Conservation (phyloP, 768 basidiomycete species). For the Tulasnella sp. region DNA sequence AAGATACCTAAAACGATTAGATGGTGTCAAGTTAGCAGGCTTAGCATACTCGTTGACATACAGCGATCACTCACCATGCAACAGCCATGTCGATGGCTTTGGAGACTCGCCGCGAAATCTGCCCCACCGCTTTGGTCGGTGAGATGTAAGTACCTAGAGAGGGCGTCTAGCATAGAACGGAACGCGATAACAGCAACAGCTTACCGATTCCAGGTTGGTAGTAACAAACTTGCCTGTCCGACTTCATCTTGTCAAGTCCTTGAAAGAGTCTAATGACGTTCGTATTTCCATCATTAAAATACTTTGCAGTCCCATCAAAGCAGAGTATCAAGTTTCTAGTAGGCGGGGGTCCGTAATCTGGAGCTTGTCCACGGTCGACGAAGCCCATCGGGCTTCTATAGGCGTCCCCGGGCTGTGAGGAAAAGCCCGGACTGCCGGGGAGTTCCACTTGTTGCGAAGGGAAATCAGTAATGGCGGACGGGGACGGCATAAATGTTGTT, state of each 20-base stretch:
- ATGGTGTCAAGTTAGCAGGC: background rate
- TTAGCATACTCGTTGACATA: background rate
- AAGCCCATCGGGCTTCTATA: too few relatives aligned
- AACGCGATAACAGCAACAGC: background rate
- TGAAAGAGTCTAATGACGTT: constrained; percentile 23
- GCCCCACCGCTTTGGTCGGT: background rate
- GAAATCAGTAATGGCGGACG: background rate
- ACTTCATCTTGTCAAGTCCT: constrained; percentile 37
- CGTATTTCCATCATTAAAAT: constrained; percentile 47
- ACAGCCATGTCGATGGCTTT: background rate
- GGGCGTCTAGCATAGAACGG: background rate
- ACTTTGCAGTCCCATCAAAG: constrained; percentile 21
- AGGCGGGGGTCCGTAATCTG: background rate
- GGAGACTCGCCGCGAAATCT: background rate
- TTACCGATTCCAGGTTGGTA: constrained; percentile 47
- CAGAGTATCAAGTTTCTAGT: constrained; percentile 25
- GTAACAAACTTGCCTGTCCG: constrained; percentile 56
- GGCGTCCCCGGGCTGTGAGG: too few relatives aligned
- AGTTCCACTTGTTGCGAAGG: background rate
- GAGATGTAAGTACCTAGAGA: background rate
- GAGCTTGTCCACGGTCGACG: background rate
- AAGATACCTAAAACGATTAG: constrained; percentile 38
- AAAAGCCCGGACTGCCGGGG: too few relatives aligned
- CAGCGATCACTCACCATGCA: background rate
- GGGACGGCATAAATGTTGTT: too few relatives aligned